Evolutionary conservation across 2,329 filamentous ascomycete species (phyloP), one percentile per base, ranked within the genome.

Genomic region (Aspergillus tubingensis): DNA sequence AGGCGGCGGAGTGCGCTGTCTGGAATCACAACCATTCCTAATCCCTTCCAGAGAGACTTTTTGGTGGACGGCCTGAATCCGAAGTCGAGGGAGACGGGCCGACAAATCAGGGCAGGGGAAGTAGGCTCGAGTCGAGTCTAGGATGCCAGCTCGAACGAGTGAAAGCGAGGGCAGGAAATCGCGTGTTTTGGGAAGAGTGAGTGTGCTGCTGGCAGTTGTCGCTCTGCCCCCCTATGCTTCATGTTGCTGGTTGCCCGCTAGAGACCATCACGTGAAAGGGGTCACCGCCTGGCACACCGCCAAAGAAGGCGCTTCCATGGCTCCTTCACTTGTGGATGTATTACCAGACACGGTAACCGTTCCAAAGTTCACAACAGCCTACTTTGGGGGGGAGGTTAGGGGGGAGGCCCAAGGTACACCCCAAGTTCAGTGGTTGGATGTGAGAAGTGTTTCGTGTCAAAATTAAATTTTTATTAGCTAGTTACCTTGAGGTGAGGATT

Each of bases 1-100:
- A 72, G 67, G 69, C 70, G 71, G 72, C 70, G 71, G 67, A 74
- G 71, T 68, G 71, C 62, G 65, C 67, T 70, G 67, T 67, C 65
- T 65, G 67, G 67, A 66, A 72, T 63, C 62, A 69, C 64, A 65
- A 70, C 59, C 70, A 71, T 72, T 66, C 69, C 70, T 67, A 62
- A 58, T 69, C 61, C 62, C 60, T 65, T 62, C 54, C 54, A 63
- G 27, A 47, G 53, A 32, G 39, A 30, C 21, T 44, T 55, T 32
- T 55, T 54, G 51, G 53, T 30, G 50, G 54, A 55, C 36, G 49
- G 43, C 41, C 49, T 57, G 32, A 47, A 41, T 54, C 55, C 32
- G 51, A 48, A 44, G 54, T 27, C 21, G 17, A 49, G 25, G 47
- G 36, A 60, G 41, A 56, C 51, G 58, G 39, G 50, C 36, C 48